These are phyloP conservation scores for Fusarium nanum DNA, from an alignment of 2,329 filamentous ascomycete species.

Conservation along the genomic window DNA sequence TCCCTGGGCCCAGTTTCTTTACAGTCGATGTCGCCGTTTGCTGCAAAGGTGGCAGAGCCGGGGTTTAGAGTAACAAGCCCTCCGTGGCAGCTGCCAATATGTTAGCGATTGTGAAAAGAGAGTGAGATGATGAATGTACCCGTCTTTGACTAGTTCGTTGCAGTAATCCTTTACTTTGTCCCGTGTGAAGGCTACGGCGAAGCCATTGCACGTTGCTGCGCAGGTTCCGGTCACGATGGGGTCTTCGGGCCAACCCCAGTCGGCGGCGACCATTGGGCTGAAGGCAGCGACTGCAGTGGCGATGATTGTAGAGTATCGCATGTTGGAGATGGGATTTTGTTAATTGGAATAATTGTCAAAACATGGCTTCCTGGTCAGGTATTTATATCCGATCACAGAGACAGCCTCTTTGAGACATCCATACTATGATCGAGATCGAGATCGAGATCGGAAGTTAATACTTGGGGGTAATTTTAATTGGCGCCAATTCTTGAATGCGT, in stretches of 20 bases:
- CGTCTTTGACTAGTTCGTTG: background rate
- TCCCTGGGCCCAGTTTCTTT: background rate
- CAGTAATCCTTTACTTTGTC: background rate
- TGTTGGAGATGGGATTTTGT: background rate
- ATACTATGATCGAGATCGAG: too few relatives aligned
- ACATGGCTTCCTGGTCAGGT: background rate
- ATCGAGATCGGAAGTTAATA: background rate
- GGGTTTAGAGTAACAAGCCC: background rate
- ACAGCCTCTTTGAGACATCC: rapidly evolving
- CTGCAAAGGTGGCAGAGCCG: background rate
- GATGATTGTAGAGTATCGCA: background rate
- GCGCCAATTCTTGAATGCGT: too few relatives aligned
- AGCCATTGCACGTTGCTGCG: background rate
- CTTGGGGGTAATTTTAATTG: rapidly evolving
- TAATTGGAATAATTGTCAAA: too few relatives aligned
- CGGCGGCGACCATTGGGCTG: background rate
- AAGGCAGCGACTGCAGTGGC: background rate
- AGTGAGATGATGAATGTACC: too few relatives aligned
- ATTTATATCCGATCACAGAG: rapidly evolving
- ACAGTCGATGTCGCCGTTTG: background rate
- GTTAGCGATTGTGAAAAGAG: background rate
- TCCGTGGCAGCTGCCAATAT: background rate
- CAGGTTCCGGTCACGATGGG: background rate
- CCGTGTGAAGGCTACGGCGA: too few relatives aligned
- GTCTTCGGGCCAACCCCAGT: background rate